Base-by-base conservation (phyloP, 352 stramenopile species). In the Elongisporangium undulatum region DNA sequence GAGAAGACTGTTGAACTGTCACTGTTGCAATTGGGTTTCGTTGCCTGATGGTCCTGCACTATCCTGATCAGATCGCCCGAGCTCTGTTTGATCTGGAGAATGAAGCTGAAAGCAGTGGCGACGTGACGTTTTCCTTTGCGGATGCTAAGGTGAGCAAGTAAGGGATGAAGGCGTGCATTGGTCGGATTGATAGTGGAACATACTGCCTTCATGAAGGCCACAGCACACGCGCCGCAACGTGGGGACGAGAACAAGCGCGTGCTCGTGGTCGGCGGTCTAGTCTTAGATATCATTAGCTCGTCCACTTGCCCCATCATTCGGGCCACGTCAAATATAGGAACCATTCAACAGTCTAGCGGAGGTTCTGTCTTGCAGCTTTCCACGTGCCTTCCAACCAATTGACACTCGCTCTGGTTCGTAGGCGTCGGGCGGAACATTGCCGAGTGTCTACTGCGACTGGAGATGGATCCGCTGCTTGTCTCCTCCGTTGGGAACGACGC, bases 371-470 rank as follows among this genome's bases (percentile, higher is more conserved):
- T 45, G 34, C 29, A 63, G 12, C n/a, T 63, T 55, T 56, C 38
- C 13, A 4, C 34, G 13, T 75, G 48, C 22, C n/a, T 53, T 29
- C 3, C 10, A n/a, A 17, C 39, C 10, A n/a, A n/a, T 48, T 15
- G 7, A 48, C 34, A 38, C n/a, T 50, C 16, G 64, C 52, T 66
- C 17, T 29, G 15, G 13, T n/a, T n/a, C 51, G n/a, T 55, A 94
- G 92, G 92, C 56, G 92, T 98, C n/a, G 92, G 85, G n/a, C 76
- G 89, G 4, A 98, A 98, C 71, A 94, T 98, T 53, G 89, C 90
- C 39, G 89, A 98, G 64, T 94, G 79, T 53, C 67, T 97, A 15
- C 76, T 89, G 49, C 81, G 88, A 10, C 75, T 97, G 0, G 70
- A 71, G 0, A 29, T 79, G 17, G 62, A 82, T 45, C 84, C 83